Base-by-base conservation (phyloP, 1,284 basidiomycete genomes). In the Golubevia sp. region DNA sequence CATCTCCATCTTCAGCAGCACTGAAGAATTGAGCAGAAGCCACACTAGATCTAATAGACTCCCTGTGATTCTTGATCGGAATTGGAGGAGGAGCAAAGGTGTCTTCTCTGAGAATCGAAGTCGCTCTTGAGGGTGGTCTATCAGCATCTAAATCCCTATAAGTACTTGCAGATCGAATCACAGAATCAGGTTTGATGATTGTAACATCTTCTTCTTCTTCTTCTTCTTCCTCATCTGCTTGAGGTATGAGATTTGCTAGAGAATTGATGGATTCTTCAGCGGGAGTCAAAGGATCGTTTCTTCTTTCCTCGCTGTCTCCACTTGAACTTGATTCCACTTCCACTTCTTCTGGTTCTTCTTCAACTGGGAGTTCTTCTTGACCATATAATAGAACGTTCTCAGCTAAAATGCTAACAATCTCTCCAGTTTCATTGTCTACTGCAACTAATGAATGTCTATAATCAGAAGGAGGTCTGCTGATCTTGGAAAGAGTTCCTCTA, bases 61-160 rank as follows among this genome's bases (percentile, higher is more conserved):
- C 60, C 56, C 61, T 71, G 21, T 51, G 69, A 21, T 61, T 55
- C 44, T 77, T 77, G 5, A 63, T 53, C 0, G 74, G 74, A n/a
- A 71, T 51, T 2, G 74, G 74, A 0, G 74, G 74, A 0, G 74
- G 74, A 2, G 73, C 66, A 55, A 76, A 77, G 1, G 75, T 77
- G 18, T 71, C 67, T 48, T 7, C 67, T 15, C 67, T 67, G 1
- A 76, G 59, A 11, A 72, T 8, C 1, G 65, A 68, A 2, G 48
- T 23, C 4, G 59, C 50, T 1, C 66, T 61, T 6, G 66, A 63
- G 0, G 59, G 20, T 6, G 34, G 25, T 3, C 62, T 55, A 1
- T 26, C 21, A 18, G 38, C 44, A 44, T 59, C 59, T 2, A 56
- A 18, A 48, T 76, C 70, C 13, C 55, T 52, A 54, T 76, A 74